Evolutionary conservation across 228 moss, liverwort and hornwort genomes (phyloP).

Genomic region (Sphagnum fallax): DNA sequence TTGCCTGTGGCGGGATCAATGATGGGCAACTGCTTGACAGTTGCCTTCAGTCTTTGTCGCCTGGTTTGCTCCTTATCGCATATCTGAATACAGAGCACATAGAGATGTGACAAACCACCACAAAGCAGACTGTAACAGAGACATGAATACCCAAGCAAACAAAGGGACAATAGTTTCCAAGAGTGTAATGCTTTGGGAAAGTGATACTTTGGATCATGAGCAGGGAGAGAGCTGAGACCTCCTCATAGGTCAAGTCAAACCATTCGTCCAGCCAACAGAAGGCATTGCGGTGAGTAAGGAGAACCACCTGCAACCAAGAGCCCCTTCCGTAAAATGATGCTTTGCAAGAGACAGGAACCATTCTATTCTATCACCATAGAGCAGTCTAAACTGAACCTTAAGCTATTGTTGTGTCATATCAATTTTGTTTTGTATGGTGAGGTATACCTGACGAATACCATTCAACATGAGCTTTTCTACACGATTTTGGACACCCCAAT

Average conservation of each 20-base stretch:
- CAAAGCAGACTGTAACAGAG: too few relatives aligned
- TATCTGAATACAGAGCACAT: slow-evolving; percentile 35
- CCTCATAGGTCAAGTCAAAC: slow-evolving; percentile 67
- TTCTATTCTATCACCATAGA: too few relatives aligned
- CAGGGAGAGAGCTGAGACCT: slow-evolving; percentile 33
- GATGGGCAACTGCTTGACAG: slow-evolving; percentile 80
- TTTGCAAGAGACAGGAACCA: too few relatives aligned
- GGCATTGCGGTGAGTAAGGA: slow-evolving; percentile 91
- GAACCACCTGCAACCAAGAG: slow-evolving; percentile 52
- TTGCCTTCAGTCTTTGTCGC: slow-evolving; percentile 55
- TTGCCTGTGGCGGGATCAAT: slow-evolving; percentile 81
- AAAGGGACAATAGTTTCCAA: too few relatives aligned
- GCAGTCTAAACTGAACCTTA: neutral
- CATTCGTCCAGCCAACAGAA: slow-evolving; percentile 92
- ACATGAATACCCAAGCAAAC: too few relatives aligned
- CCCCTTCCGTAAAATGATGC: too few relatives aligned
- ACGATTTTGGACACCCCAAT: slow-evolving; percentile 92
- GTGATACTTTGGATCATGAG: too few relatives aligned
- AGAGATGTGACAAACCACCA: neutral
- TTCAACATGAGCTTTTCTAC: slow-evolving; percentile 93
- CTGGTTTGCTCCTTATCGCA: slow-evolving; percentile 46
- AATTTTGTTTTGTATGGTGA: neutral
- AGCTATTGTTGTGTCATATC: neutral
- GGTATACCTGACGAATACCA: slow-evolving; percentile 78
- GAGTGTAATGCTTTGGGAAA: too few relatives aligned